phyloP scores from a whole-genome alignment of 768 basidiomycete species.

The Filobasidium floriforme region DNA sequence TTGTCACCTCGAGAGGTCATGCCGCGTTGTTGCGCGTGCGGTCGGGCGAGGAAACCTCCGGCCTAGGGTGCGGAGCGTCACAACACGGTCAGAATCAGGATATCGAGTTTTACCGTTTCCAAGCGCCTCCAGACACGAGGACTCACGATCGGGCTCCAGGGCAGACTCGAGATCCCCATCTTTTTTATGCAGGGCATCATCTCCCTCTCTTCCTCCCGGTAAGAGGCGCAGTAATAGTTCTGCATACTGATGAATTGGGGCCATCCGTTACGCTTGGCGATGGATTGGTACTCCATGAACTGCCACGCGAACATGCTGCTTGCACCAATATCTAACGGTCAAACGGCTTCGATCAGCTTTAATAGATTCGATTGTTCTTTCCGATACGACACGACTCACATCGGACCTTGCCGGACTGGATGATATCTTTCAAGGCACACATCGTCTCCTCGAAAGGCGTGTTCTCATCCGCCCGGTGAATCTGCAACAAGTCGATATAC shows the following conservation, averaged over 20 bases:
- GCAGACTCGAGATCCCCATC: conserved; percentile 27
- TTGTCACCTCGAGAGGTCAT: conserved; percentile 39
- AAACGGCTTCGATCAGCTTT: neutral
- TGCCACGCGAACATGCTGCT: conserved; percentile 55
- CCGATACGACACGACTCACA: conserved; percentile 36
- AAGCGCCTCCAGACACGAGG: neutral
- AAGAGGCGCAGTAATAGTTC: conserved; percentile 15
- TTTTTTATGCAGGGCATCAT: conserved; percentile 25
- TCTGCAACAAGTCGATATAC: conserved; percentile 51
- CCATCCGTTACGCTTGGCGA: conserved; percentile 16
- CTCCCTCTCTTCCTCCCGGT: conserved; percentile 30
- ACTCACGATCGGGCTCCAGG: conserved; percentile 32
- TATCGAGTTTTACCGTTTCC: neutral
- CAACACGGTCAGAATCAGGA: neutral
- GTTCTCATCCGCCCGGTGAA: conserved; percentile 26
- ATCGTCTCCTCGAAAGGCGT: conserved; percentile 54
- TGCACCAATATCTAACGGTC: conserved; percentile 50
- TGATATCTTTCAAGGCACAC: conserved; percentile 64
- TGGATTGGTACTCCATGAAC: conserved; percentile 36
- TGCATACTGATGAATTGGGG: conserved; percentile 24
- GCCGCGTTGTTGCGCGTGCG: conserved; percentile 36
- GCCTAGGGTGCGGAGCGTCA: neutral
- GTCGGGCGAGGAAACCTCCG: neutral
- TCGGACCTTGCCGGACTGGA: conserved; percentile 57
- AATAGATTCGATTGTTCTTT: too few species aligned